Evolutionary conservation across 345 rosid species (phyloP), one percentile per base, ranked within the genome.

Genomic region (Hibiscus tridactylites): DNA sequence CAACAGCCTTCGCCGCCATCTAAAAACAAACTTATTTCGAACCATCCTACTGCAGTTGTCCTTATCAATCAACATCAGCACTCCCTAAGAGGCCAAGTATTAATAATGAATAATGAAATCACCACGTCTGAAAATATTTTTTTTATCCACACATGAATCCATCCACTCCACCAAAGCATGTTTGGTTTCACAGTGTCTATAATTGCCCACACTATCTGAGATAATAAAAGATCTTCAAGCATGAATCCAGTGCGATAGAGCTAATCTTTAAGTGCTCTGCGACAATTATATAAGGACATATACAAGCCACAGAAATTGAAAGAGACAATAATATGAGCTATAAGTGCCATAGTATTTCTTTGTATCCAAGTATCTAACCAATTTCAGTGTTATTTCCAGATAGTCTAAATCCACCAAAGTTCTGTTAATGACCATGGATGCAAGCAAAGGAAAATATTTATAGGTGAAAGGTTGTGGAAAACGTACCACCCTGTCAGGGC

Each of bases 401-500:
- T 15, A 44, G 31, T 33, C 65, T 62, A 74, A 31, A 50, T 71
- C 13, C 50, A 70, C 61, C 37, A 11, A 17, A 64, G 7, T 35
- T 29, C 68, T 17, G 49, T 58, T 39, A 33, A 28, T 71, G 1
- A 24, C 49, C 66, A 17, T 35, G 37, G 53, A 52, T 60, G 71
- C 67, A 76, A 26, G 73, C 61, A 62, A 49, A 73, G 59, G 19
- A 56, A 72, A 70, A 16, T 59, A 49, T 70, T 46, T 15, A 5
- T n/a, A 50, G 66, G 68, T 61, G 16, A 77, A 65, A 80, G 67
- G 59, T 65, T 29, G n/a, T 49, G n/a, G 52, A 76, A 79, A 11
- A 70, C 86, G 54, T 85, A 94, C 97, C 98, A 94, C 64, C 97
- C 98, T 1, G 84, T 82, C 78, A 94, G 79, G 81, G 93, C 93